phyloP scores from a whole-genome alignment of 495 filamentous ascomycete species.

The Penicillium canariense region DNA sequence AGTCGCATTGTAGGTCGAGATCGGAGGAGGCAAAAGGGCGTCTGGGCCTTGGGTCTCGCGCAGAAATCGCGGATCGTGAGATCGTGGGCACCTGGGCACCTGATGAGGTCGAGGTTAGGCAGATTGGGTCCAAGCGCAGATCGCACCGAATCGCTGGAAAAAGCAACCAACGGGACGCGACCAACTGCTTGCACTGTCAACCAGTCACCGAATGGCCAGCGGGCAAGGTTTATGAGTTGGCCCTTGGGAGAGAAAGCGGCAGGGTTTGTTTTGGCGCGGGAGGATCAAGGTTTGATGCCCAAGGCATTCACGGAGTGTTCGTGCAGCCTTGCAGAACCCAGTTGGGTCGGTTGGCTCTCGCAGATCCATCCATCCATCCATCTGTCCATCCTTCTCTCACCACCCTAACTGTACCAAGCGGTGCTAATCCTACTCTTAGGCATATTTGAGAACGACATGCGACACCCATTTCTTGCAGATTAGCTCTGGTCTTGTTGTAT shows the following conservation, averaged over 20 bases:
- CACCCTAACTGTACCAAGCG: not conserved
- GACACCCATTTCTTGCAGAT: not conserved
- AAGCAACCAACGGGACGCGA: slow-evolving; percentile 20
- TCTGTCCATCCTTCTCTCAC: too few species aligned
- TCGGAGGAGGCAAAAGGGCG: not conserved
- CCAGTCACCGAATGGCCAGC: slow-evolving; percentile 13
- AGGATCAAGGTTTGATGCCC: slow-evolving; percentile 23
- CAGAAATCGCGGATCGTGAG: slow-evolving; percentile 17
- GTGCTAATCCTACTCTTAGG: not conserved
- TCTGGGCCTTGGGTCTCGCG: not conserved
- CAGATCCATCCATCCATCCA: too few species aligned
- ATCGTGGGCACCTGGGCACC: slow-evolving; percentile 24
- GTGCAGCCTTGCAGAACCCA: not conserved
- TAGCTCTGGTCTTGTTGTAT: not conserved
- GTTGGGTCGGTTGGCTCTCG: too few species aligned
- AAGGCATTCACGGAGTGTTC: slow-evolving; percentile 15
- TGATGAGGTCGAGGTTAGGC: slow-evolving; percentile 31
- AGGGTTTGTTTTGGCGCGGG: slow-evolving; percentile 29
- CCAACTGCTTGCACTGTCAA: slow-evolving; percentile 7
- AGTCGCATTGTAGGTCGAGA: not conserved
- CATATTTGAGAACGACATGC: not conserved
- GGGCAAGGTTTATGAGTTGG: slow-evolving; percentile 19
- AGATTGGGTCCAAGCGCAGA: slow-evolving; percentile 28
- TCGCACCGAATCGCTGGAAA: slow-evolving; percentile 10
- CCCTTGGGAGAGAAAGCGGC: slow-evolving; percentile 13